A percentile compares a stretch with the other conserved stretches of the same genome.
phyloP scores from a whole-genome alignment of 768 basidiomycete species.

The Lentinula lateritia region DNA sequence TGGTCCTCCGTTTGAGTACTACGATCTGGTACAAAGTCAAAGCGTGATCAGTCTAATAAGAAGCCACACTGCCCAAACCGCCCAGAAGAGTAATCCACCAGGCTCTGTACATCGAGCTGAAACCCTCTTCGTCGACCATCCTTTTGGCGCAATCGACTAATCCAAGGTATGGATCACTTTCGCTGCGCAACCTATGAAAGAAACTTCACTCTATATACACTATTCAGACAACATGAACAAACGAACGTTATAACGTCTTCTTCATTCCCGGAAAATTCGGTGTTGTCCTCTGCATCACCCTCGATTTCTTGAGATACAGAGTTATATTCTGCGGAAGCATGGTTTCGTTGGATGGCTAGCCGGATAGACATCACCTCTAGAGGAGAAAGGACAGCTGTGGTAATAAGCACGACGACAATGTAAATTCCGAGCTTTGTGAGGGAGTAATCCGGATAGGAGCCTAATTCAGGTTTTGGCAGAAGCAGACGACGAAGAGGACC shows the following conservation, averaged over 20 bases:
- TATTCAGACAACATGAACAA: background rate
- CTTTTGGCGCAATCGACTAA: conserved; percentile 70
- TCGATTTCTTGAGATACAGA: conserved; percentile 71
- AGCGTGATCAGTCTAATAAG: background rate
- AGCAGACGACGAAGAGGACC: conserved; percentile 42
- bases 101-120: conserved; percentile 66
- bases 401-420: conserved; percentile 47
- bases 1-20: background rate
- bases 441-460: conserved; percentile 39
- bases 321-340: conserved; percentile 69
- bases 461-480: conserved; percentile 29
- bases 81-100: conserved; percentile 82
- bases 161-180: conserved; percentile 75
- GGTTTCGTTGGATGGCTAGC: conserved; percentile 81
- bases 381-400: conserved; percentile 60
- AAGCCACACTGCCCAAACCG: conserved; percentile 33
- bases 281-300: conserved; percentile 51
- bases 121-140: conserved; percentile 78
- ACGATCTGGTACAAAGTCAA: background rate
- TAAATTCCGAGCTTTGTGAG: conserved; percentile 48
- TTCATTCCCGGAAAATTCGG: conserved; percentile 61
- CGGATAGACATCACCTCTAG: conserved; percentile 77
- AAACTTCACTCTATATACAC: conserved; percentile 3
- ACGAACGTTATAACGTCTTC: conserved; percentile 84
- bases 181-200: conserved; percentile 54